Percentiles rank a stretch among this genome's conserved stretches.
These are phyloP conservation scores for Mortierella sp. DNA, from an alignment of 371 early-diverging fungal genomes.

Conservation along the genomic window DNA sequence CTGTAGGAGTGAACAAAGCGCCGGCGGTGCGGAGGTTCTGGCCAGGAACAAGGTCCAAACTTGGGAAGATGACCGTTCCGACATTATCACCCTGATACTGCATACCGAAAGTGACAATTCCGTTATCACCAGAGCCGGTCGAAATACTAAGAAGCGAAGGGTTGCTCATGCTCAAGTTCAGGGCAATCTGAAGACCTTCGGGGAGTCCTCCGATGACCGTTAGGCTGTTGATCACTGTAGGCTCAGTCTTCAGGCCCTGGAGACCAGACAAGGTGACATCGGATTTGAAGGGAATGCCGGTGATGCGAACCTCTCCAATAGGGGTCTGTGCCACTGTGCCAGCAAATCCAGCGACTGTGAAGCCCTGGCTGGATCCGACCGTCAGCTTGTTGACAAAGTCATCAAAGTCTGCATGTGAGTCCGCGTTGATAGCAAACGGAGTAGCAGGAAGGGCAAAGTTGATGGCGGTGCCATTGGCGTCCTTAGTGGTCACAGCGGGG, in stretches of 20 bases:
- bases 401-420: slow-evolving; percentile 56
- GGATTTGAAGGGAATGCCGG: slow-evolving; percentile 62
- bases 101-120: slow-evolving; percentile 57
- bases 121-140: slow-evolving; percentile 51
- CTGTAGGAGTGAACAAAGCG: slow-evolving; percentile 60
- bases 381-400: slow-evolving; percentile 59
- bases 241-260: slow-evolving; percentile 62
- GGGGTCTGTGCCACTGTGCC: slow-evolving; percentile 60
- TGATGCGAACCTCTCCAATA: slow-evolving; percentile 60
- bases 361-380: slow-evolving; percentile 52
- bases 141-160: slow-evolving; percentile 63
- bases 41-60: slow-evolving; percentile 57
- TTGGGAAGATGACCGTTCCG: slow-evolving; percentile 58
- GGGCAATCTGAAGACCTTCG: slow-evolving; percentile 56
- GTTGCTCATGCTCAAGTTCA: slow-evolving; percentile 61
- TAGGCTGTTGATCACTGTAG: slow-evolving; percentile 58
- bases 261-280: slow-evolving; percentile 61
- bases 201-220: slow-evolving; percentile 62
- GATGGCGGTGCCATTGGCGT: slow-evolving; percentile 57
- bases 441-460: slow-evolving; percentile 45
- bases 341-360: slow-evolving; percentile 59
- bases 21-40: slow-evolving; percentile 54
- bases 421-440: slow-evolving; percentile 51
- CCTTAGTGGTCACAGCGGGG: slow-evolving; percentile 56
- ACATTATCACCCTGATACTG: slow-evolving; percentile 50